These are phyloP conservation scores for Nadsonia fulvescens DNA, from an alignment of 805 yeast genomes.

Conservation along the genomic window DNA sequence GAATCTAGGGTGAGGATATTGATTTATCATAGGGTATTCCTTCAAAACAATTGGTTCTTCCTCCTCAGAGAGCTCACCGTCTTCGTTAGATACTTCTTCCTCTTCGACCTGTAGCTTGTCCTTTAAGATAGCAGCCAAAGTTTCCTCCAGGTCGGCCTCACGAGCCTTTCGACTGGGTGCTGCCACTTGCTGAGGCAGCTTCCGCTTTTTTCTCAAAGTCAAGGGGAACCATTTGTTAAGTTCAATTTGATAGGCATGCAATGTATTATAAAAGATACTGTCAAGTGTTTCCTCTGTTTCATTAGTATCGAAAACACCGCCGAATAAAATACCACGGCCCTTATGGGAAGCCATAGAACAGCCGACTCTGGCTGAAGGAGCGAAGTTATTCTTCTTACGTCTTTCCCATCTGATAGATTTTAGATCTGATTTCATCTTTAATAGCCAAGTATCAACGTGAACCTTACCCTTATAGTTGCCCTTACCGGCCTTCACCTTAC, in stretches of 20 bases:
- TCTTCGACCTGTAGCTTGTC: conserved; percentile 19
- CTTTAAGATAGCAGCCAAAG: conserved; percentile 33
- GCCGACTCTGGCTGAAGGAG: conserved; percentile 89
- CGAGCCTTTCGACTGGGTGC: conserved; percentile 29
- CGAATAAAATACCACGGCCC: conserved; percentile 83
- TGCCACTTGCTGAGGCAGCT: conserved; percentile 26
- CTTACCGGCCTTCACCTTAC: conserved; percentile 64
- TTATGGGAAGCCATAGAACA: conserved; percentile 77
- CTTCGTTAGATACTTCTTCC: conserved; percentile 14
- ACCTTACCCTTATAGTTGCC: conserved; percentile 86
- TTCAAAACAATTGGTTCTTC: conserved; percentile 23
- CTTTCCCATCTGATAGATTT: conserved; percentile 73
- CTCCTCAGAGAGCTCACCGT: conserved; percentile 19
- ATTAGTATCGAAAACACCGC: conserved; percentile 88
- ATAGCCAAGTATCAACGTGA: conserved; percentile 66
- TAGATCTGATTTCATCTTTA: conserved; percentile 75
- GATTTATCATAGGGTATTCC: conserved; percentile 38
- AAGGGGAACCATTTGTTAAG: conserved; percentile 77
- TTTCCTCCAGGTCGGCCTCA: conserved; percentile 68
- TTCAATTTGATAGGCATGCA: conserved; percentile 70
- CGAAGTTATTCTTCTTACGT: conserved; percentile 73
- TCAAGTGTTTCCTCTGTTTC: conserved; percentile 88
- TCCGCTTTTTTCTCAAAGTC: conserved; percentile 41
- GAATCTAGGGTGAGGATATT: conserved; percentile 76
- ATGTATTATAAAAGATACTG: conserved; percentile 64